Conservation (phyloP, 805 yeast genomes). For the Allodekkera sacchari region DNA sequence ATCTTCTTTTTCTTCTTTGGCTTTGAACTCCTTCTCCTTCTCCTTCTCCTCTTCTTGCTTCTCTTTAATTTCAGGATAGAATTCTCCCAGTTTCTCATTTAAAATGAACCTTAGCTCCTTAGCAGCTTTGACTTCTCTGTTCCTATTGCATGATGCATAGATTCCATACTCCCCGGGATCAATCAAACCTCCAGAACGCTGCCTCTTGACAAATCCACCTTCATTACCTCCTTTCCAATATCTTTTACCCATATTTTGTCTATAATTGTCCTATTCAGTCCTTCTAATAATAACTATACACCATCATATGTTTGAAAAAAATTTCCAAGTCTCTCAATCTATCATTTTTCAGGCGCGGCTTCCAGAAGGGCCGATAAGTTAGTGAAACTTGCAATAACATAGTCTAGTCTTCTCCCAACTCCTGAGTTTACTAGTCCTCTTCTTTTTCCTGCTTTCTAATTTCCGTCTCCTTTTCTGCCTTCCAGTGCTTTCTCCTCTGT, state of each 20-base stretch:
- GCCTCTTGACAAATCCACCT: slow-evolving; percentile 24
- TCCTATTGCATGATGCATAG: slow-evolving; percentile 82
- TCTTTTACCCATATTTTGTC: slow-evolving; percentile 1
- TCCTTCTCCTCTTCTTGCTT: slow-evolving; percentile 2
- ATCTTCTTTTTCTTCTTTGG: slow-evolving; percentile 7
- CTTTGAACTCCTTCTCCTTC: slow-evolving; percentile 13
- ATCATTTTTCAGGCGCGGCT: too few species aligned
- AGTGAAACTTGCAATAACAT: too few species aligned
- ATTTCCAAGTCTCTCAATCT: too few species aligned
- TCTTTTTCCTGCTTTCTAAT: slow-evolving; percentile 9
- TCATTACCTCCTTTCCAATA: slow-evolving; percentile 8
- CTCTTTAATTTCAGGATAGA: slow-evolving; percentile 29
- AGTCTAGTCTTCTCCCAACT: too few species aligned
- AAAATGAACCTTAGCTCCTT: slow-evolving; percentile 60
- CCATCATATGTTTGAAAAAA: too few species aligned
- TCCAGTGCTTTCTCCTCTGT: slow-evolving; percentile 81
- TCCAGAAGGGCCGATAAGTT: too few species aligned
- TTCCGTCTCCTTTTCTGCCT: slow-evolving; percentile 42
- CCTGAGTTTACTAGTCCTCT: too few species aligned
- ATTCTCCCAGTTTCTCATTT: slow-evolving; percentile 41
- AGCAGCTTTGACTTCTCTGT: slow-evolving; percentile 70
- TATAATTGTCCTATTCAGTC: too few species aligned
- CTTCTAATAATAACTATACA: too few species aligned
- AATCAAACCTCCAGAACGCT: slow-evolving; percentile 38
- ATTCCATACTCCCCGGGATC: slow-evolving; percentile 86